Evolutionary conservation across 1,284 basidiomycete genomes (phyloP).

Genomic region (Trichosporon sp.): DNA sequence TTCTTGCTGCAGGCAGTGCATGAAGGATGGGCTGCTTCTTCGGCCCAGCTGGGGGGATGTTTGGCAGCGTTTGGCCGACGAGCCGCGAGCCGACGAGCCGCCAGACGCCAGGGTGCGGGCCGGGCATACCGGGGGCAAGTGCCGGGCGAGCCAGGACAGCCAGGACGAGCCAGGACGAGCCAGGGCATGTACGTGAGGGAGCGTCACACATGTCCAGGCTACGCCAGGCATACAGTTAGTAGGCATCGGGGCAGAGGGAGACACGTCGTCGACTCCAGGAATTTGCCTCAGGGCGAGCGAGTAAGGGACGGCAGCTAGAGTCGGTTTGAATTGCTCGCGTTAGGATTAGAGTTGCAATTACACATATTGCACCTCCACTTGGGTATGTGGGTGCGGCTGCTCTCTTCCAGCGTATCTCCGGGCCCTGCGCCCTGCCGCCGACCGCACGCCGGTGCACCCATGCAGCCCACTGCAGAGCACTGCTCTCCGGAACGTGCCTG

Average conservation of each 20-base stretch:
- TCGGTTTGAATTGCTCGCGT: background rate
- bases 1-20: background rate
- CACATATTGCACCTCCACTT: background rate
- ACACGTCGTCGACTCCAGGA: background rate
- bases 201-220: background rate
- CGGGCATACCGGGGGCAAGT: background rate
- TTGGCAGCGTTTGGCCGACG: background rate
- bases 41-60: background rate
- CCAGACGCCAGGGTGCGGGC: background rate
- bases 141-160: background rate
- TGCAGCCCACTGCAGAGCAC: background rate
- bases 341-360: background rate
- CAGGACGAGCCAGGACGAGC: too few relatives aligned
- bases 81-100: background rate
- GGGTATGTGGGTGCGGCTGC: too few relatives aligned
- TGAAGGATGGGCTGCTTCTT: background rate
- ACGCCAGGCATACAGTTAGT: background rate
- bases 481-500: too few relatives aligned
- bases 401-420: background rate
- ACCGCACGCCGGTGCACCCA: too few relatives aligned
- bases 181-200: background rate
- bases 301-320: background rate
- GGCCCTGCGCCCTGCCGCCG: background rate
- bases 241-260: background rate
- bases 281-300: background rate